Evolutionary conservation across 2,329 filamentous ascomycete genomes (phyloP).

Genomic region (Penicillium griseofulvum): DNA sequence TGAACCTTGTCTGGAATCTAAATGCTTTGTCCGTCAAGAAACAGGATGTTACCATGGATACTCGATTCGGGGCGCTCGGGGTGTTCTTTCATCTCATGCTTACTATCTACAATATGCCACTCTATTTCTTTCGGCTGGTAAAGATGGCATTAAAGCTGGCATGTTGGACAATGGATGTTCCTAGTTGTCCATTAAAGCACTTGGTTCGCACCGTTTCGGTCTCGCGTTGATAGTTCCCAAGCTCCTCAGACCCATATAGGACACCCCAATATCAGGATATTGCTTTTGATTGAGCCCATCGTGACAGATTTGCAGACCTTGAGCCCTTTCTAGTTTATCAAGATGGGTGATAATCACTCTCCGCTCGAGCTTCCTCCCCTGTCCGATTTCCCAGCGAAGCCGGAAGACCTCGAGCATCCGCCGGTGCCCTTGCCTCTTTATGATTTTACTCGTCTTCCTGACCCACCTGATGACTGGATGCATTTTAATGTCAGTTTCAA

Average conservation of each 20-base stretch:
- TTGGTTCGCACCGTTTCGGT: background rate
- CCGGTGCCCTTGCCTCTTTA: background rate
- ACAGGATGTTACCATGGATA: background rate
- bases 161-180: background rate
- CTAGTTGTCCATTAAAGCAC: constrained; percentile 7
- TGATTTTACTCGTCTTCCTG: constrained; percentile 7
- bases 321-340: background rate
- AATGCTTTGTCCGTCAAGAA: constrained; percentile 1
- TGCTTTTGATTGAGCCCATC: background rate
- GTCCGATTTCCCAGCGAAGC: background rate
- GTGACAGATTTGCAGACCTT: background rate
- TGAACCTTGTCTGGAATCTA: background rate
- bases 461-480: constrained; percentile 10
- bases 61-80: background rate
- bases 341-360: background rate
- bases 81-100: constrained; percentile 4
- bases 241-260: background rate
- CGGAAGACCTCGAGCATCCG: constrained; percentile 4
- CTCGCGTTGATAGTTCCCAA: background rate
- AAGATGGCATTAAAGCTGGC: background rate
- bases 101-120: constrained; percentile 1
- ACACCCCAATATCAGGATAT: background rate
- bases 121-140: background rate
- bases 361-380: background rate
- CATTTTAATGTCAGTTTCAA: constrained; percentile 1